Evolutionary conservation across 2,329 filamentous ascomycete genomes (phyloP).

Genomic region (Aspergillus sp.): DNA sequence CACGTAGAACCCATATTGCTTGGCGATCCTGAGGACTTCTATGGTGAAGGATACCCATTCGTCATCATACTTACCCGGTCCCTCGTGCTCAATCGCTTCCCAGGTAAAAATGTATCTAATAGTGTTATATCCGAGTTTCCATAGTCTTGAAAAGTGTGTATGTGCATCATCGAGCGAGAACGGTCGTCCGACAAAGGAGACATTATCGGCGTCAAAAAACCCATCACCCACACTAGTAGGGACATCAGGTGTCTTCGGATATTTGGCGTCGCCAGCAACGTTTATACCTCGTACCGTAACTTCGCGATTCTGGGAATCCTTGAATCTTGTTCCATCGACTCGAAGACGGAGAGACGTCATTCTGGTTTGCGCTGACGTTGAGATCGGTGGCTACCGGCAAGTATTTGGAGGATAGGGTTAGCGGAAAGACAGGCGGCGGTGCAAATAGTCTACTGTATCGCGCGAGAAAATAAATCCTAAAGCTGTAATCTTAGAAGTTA

Average conservation of each 20-base stretch:
- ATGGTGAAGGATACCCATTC: conserved; percentile 92
- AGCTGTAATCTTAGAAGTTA: not conserved
- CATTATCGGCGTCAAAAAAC: conserved; percentile 91
- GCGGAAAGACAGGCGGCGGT: not conserved
- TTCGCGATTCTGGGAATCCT: conserved; percentile 78
- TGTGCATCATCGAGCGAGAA: conserved; percentile 82
- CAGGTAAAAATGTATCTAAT: conserved; percentile 97
- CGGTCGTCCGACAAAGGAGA: conserved; percentile 83
- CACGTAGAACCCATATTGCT: conserved; percentile 88
- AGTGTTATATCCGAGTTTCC: conserved; percentile 90
- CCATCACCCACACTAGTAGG: conserved; percentile 74
- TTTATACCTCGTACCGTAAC: conserved; percentile 93
- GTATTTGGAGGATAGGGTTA: not conserved
- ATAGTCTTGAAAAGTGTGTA: conserved; percentile 80
- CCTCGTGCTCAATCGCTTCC: conserved; percentile 95
- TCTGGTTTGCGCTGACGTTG: not conserved
- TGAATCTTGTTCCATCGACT: conserved; percentile 83
- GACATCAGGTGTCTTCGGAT: conserved; percentile 75
- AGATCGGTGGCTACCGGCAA: not conserved
- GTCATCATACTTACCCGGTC: conserved; percentile 90
- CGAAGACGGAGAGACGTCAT: conserved; percentile 77
- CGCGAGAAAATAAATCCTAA: not conserved
- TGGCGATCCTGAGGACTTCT: conserved; percentile 76
- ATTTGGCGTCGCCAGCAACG: conserved; percentile 85
- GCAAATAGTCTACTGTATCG: not conserved